Evolutionary conservation across 108 stramenopile species (phyloP), one percentile per base, ranked within the genome.

Genomic region (Nitzschia sp.): DNA sequence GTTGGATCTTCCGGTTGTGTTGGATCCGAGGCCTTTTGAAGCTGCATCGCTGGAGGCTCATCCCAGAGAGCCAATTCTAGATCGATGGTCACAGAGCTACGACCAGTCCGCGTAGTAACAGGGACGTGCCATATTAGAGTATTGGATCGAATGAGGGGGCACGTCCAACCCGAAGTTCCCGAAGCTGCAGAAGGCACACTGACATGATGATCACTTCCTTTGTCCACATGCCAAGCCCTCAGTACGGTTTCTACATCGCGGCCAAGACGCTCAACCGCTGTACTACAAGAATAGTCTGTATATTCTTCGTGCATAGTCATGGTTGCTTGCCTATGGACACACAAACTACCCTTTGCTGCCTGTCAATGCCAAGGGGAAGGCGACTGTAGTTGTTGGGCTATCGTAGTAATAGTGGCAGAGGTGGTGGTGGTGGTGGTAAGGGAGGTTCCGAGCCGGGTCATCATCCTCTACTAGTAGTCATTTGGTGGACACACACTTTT

Each of bases 201-300:
- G 19, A 91, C 84, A 71, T 94, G 92, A 38, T 82, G 74, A 77
- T 94, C 88, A 61, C 80, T 83, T 11, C 88, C 88, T 37, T 74
- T 52, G 72, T 81, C 78, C 20, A 94, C 83, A 79, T 89, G 81
- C 92, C 92, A 94, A 14, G 78, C 60, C 9, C 90, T 69, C 40
- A 94, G 67, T 7, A 80, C 58, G 14, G 84, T 89, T 53, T 90
- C 92, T 24, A 94, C 79, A 72, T 91, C 90, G 17, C 90, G 84
- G 25, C 85, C 72, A 53, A 94, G 54, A 40, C 92, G 82, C 69
- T 94, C 92, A 20, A 94, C 41, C 8, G 92, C 80, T 8, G 90
- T 94, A 0, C 87, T 89, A 51, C 86, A 91, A 0, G 89, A 91
- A 68, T 91, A 87, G 70, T 94, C 92, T 9, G 87, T 89, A 57